phyloP scores from a whole-genome alignment of 768 basidiomycete genomes.

The Calvatia gigantea region DNA sequence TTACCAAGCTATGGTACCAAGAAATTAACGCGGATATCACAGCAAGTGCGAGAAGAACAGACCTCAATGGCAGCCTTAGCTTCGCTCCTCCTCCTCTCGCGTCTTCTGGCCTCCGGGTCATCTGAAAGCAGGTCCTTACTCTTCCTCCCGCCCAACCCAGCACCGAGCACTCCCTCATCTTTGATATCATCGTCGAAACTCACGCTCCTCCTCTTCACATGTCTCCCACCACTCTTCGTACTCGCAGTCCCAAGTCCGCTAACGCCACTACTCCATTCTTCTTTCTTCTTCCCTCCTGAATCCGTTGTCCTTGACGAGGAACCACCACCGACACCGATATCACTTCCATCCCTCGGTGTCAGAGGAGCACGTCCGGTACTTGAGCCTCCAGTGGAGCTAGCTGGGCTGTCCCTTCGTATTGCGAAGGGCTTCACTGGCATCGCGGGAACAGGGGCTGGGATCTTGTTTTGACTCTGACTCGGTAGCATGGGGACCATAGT shows the following conservation, averaged over 20 bases:
- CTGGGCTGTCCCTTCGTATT: constrained; percentile 60
- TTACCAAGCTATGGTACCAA: constrained; percentile 68
- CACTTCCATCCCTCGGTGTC: constrained; percentile 79
- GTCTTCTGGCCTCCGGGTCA: constrained; percentile 54
- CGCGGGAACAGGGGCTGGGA: constrained; percentile 21
- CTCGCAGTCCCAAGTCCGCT: constrained; percentile 27
- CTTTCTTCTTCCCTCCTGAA: constrained; percentile 21
- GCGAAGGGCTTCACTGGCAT: constrained; percentile 56
- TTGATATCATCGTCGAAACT: constrained; percentile 58
- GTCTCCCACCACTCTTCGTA: constrained; percentile 15
- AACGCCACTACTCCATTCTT: constrained; percentile 26
- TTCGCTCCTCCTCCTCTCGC: constrained; percentile 73
- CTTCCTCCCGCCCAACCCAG: constrained; percentile 18
- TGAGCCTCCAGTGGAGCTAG: constrained; percentile 83
- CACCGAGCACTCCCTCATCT: constrained; percentile 13
- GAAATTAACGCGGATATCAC: constrained; percentile 10
- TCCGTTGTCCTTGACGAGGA: constrained; percentile 15
- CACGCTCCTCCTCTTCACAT: constrained; percentile 59
- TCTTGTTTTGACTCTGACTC: constrained; percentile 21
- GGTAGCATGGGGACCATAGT: constrained; percentile 34
- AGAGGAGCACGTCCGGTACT: constrained; percentile 73
- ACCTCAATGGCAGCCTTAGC: constrained; percentile 90
- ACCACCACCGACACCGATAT: constrained; percentile 34
- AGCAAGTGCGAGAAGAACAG: constrained; percentile 21
- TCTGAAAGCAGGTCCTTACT: constrained; percentile 18